Conservation (phyloP, 805 yeast species). For the Geotrichum ghanense region DNA sequence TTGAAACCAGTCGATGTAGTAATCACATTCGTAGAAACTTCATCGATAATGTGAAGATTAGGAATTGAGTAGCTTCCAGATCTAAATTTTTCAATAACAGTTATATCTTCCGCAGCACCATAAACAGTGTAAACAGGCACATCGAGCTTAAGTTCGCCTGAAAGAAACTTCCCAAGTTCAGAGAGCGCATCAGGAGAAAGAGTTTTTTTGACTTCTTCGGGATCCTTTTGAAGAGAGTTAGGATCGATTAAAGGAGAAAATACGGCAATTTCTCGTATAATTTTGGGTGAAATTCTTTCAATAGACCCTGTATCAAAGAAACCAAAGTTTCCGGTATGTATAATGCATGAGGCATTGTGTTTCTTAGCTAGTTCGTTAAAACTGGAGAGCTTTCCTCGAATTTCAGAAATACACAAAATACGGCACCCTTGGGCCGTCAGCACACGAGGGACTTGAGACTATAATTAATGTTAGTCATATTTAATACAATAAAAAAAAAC, state of each 20-base stretch:
- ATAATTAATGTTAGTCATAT: too few relatives aligned
- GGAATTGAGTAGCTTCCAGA: conserved; percentile 40
- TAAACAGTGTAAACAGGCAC: conserved; percentile 69
- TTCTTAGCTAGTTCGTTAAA: conserved; percentile 38
- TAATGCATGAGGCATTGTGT: conserved; percentile 39
- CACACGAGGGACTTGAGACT: neutral
- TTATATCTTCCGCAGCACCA: conserved; percentile 66
- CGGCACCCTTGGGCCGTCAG: conserved; percentile 13
- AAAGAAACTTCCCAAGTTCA: conserved; percentile 39
- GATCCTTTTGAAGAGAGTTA: conserved; percentile 37
- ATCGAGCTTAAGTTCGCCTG: conserved; percentile 31
- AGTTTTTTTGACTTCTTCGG: conserved; percentile 37
- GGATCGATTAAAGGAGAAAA: conserved; percentile 22
- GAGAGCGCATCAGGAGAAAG: conserved; percentile 32
- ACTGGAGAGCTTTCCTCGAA: conserved; percentile 39
- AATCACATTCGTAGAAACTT: conserved; percentile 35
- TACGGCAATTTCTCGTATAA: conserved; percentile 20
- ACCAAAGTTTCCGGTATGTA: conserved; percentile 75
- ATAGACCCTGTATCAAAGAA: conserved; percentile 54
- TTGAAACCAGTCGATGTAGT: conserved; percentile 32
- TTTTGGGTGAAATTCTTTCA: conserved; percentile 41
- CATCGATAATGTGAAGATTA: conserved; percentile 54
- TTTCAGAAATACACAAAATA: conserved; percentile 42
- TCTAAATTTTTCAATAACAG: conserved; percentile 52
- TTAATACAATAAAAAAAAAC: too few relatives aligned